Evolutionary conservation across 2,329 filamentous ascomycete genomes (phyloP).

Genomic region (Chaetomiaceae sp.): DNA sequence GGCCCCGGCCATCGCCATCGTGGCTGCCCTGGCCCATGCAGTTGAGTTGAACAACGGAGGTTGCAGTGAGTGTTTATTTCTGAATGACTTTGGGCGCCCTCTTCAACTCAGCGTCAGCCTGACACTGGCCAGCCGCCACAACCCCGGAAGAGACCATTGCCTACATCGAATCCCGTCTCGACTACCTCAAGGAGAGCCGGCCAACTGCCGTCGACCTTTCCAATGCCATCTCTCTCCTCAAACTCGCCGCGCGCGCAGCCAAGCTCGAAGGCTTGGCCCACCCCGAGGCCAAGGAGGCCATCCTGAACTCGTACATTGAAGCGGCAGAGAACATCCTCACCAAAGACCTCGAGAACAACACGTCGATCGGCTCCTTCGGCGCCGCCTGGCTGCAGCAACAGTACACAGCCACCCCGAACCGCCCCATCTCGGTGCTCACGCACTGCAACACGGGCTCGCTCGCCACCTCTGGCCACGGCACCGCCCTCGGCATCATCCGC

Average conservation of each 20-base stretch:
- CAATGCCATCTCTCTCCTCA: conserved; percentile 82
- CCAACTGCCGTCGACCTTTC: conserved; percentile 93
- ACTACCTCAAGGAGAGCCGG: conserved; percentile 82
- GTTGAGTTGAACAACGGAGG: conserved; percentile 68
- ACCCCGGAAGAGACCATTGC: conserved; percentile 56
- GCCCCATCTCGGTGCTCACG: conserved; percentile 75
- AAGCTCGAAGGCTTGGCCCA: conserved; percentile 37
- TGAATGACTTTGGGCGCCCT: background rate
- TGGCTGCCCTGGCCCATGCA: conserved; percentile 84
- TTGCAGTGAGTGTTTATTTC: conserved; percentile 35
- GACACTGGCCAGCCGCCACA: conserved; percentile 34
- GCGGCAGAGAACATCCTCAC: conserved; percentile 83
- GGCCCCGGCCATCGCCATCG: conserved; percentile 94
- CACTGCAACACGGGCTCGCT: conserved; percentile 98
- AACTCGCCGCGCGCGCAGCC: conserved; percentile 52
- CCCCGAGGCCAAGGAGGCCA: conserved; percentile 44
- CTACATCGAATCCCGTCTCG: conserved; percentile 71
- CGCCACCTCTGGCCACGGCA: conserved; percentile 96
- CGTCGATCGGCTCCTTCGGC: conserved; percentile 76
- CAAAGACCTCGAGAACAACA: conserved; percentile 83
- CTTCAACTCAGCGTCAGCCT: background rate
- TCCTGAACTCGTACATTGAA: conserved; percentile 67
- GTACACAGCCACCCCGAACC: conserved; percentile 42
- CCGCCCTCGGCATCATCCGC: conserved; percentile 88
- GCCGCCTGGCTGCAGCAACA: conserved; percentile 75